Conservation (phyloP, 305 asterid genomes). For the Fraxinus greggii region DNA sequence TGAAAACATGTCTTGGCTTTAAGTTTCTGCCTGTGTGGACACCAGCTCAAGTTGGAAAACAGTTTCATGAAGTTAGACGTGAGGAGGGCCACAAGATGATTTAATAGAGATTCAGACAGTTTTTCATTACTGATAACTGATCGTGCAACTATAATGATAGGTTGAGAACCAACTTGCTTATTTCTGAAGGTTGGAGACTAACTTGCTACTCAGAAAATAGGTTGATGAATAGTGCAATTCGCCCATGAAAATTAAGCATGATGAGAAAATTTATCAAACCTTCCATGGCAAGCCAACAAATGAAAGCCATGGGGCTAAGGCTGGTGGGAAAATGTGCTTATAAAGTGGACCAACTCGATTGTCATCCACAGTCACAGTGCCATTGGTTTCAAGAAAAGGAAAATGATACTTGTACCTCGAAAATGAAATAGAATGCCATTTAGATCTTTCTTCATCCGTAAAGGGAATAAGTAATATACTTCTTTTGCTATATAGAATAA, state of each 20-base stretch:
- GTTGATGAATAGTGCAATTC: not conserved
- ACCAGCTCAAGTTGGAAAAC: not conserved
- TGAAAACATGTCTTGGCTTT: not conserved
- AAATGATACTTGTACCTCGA: slow-evolving; percentile 75
- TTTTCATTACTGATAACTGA: not conserved
- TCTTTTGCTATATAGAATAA: not conserved
- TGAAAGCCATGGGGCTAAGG: slow-evolving; percentile 75
- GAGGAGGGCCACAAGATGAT: not conserved
- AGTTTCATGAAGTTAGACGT: not conserved
- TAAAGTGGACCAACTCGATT: slow-evolving; percentile 85
- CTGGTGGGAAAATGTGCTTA: slow-evolving; percentile 81
- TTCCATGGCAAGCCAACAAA: slow-evolving; percentile 95
- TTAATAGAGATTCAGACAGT: not conserved
- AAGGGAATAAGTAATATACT: not conserved
- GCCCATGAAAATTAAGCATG: not conserved
- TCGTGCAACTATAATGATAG: not conserved
- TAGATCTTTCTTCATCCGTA: slow-evolving; percentile 7
- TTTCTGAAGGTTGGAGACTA: not conserved
- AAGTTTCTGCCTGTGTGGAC: not conserved
- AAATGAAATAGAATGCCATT: slow-evolving; percentile 1
- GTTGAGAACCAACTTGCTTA: not conserved
- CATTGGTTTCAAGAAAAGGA: slow-evolving; percentile 78
- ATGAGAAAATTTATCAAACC: slow-evolving; percentile 35
- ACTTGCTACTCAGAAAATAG: not conserved
- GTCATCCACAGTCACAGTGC: slow-evolving; percentile 70